Percentiles rank a stretch among this genome's conserved stretches.
These are phyloP conservation scores for Talaromyces atroroseus DNA, from an alignment of 2,329 filamentous ascomycete species.

Conservation along the genomic window DNA sequence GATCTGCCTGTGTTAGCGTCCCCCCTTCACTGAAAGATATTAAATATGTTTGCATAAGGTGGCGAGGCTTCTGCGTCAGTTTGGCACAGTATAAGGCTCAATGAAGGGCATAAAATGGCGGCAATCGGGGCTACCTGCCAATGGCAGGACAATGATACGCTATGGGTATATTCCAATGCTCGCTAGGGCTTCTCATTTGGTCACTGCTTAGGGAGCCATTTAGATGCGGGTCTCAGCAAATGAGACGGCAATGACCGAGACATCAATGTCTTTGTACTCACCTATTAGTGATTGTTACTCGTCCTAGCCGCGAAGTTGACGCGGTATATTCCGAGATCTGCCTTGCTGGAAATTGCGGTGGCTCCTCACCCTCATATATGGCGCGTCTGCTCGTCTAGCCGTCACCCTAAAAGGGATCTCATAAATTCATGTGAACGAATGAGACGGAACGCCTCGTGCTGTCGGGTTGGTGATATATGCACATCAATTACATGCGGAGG, in stretches of 20 bases:
- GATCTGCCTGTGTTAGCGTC: background rate
- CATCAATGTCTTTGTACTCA: background rate
- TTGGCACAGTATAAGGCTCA: slow-evolving; percentile 5
- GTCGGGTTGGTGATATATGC: slow-evolving; percentile 14
- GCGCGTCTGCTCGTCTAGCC: background rate
- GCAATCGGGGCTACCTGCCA: slow-evolving; percentile 11
- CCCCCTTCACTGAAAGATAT: background rate
- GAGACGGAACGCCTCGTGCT: background rate
- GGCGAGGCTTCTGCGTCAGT: background rate
- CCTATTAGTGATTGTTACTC: background rate
- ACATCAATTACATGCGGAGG: slow-evolving; percentile 4
- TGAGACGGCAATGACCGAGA: background rate
- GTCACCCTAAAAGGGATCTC: background rate
- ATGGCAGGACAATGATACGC: slow-evolving; percentile 9
- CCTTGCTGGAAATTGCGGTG: slow-evolving; percentile 4
- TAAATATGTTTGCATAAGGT: slow-evolving; percentile 1
- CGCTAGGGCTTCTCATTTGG: background rate
- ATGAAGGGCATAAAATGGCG: slow-evolving; percentile 7
- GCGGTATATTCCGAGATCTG: slow-evolving; percentile 4
- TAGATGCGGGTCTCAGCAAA: slow-evolving; percentile 6
- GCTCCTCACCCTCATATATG: slow-evolving; percentile 1
- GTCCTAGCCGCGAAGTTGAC: slow-evolving; percentile 1
- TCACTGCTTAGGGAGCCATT: slow-evolving; percentile 1
- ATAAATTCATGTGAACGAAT: slow-evolving; percentile 10
- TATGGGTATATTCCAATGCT: background rate